Percentiles rank a stretch among this genome's conserved stretches.
phyloP scores from a whole-genome alignment of 257 asterid species.

The Haberlea rhodopensis region DNA sequence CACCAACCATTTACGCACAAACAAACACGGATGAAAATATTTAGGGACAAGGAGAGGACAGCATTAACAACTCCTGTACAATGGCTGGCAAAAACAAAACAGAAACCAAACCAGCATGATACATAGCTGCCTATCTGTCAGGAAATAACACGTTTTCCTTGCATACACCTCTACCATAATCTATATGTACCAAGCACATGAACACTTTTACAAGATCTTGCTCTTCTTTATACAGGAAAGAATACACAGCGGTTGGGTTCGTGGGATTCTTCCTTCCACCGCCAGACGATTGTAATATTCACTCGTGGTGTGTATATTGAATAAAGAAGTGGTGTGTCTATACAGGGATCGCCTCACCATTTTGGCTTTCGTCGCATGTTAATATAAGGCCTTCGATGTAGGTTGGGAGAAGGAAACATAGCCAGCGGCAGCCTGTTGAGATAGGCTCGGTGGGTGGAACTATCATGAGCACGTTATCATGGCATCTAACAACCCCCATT shows the following conservation, averaged over 20 bases:
- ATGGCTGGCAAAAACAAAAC: slow-evolving; percentile 6
- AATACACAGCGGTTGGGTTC: slow-evolving; percentile 32
- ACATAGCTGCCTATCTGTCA: slow-evolving; percentile 14
- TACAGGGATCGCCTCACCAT: slow-evolving; percentile 64
- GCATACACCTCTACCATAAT: slow-evolving; percentile 17
- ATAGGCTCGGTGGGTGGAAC: slow-evolving; percentile 70
- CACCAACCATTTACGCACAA: slow-evolving; percentile 28
- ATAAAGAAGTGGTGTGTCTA: slow-evolving; percentile 28
- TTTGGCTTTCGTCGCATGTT: slow-evolving; percentile 49
- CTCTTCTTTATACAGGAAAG: slow-evolving; percentile 28
- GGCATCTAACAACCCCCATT: slow-evolving; percentile 71
- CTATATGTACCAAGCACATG: slow-evolving; percentile 25
- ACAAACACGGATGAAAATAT: too few species aligned
- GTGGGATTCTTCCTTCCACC: slow-evolving; percentile 28
- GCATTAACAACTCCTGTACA: slow-evolving; percentile 38
- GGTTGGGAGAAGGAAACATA: slow-evolving; percentile 68
- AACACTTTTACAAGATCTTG: slow-evolving; percentile 24
- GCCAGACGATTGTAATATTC: slow-evolving; percentile 33
- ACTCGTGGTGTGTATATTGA: slow-evolving; percentile 31
- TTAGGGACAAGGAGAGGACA: slow-evolving; percentile 12
- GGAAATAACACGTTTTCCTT: slow-evolving; percentile 23
- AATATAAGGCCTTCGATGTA: slow-evolving; percentile 67
- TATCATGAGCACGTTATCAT: slow-evolving; percentile 72
- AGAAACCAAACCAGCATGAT: background rate
- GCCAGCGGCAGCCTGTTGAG: slow-evolving; percentile 72